Evolutionary conservation across 2,329 filamentous ascomycete genomes (phyloP).

Genomic region (Hypocrella siamensis): DNA sequence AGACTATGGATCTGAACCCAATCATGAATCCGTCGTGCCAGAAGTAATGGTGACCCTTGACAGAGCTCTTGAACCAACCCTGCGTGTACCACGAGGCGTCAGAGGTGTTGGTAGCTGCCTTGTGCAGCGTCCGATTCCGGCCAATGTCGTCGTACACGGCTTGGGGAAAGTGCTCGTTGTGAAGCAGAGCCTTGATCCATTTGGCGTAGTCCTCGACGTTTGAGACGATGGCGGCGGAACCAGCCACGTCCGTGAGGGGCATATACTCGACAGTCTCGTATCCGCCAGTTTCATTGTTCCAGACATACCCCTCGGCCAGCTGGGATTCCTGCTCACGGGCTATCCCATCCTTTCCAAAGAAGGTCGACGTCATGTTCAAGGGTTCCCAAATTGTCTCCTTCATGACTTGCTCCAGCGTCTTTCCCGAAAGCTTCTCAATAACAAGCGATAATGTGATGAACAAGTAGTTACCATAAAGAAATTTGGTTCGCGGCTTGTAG

Average conservation of each 20-base stretch:
- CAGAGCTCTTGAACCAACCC: background rate
- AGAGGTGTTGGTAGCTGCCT: background rate
- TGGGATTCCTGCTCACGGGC: conserved; percentile 6
- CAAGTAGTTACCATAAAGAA: conserved; percentile 35
- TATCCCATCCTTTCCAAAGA: conserved; percentile 10
- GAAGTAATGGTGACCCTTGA: conserved; percentile 11
- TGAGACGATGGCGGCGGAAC: conserved; percentile 26
- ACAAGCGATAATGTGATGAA: conserved; percentile 27
- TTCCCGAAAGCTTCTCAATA: conserved; percentile 23
- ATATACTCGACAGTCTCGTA: conserved; percentile 8
- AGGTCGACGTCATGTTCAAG: conserved; percentile 15
- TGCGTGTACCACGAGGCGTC: background rate
- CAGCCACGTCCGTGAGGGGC: conserved; percentile 14
- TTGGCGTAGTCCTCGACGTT: conserved; percentile 33
- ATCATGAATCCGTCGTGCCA: conserved; percentile 14
- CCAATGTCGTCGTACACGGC: conserved; percentile 13
- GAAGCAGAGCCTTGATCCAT: conserved; percentile 33
- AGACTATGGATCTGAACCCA: conserved; percentile 12
- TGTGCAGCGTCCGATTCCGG: too few species aligned
- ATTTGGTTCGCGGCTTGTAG: conserved; percentile 26
- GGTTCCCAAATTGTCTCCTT: conserved; percentile 5
- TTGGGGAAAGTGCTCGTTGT: conserved; percentile 9
- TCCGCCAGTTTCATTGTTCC: conserved; percentile 13
- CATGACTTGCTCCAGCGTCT: conserved; percentile 22
- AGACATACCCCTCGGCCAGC: conserved; percentile 28